A percentile compares a stretch with the other conserved stretches of the same genome.
Conservation (phyloP, 306 rosid species). For the Cucumis hystrix region DNA sequence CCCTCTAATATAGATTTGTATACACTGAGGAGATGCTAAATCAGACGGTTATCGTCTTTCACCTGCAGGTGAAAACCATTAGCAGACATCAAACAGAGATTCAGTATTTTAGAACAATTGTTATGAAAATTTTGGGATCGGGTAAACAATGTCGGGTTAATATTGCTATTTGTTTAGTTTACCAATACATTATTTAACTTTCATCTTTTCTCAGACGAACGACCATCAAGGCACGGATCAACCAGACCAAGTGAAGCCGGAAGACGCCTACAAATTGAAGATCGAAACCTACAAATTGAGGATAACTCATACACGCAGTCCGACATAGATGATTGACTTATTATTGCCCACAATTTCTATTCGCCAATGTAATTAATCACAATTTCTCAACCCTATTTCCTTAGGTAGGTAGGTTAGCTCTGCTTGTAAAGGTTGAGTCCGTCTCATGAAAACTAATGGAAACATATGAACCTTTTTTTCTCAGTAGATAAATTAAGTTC, state of each 20-base stretch:
- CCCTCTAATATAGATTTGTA: no score
- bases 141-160: slow-evolving; percentile 25
- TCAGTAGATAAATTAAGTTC: neutral
- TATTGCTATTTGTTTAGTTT: neutral
- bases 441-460: no score
- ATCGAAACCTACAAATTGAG: slow-evolving; percentile 27
- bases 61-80: slow-evolving; percentile 49
- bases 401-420: neutral
- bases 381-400: neutral
- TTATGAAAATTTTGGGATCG: slow-evolving; percentile 40
- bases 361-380: neutral
- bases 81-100: slow-evolving; percentile 48
- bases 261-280: slow-evolving; percentile 28
- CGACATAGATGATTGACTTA: slow-evolving; percentile 13
- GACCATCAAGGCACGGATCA: slow-evolving; percentile 14
- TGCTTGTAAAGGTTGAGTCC: neutral
- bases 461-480: neutral
- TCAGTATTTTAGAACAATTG: slow-evolving; percentile 29
- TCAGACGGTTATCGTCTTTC: neutral
- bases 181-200: neutral
- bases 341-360: neutral
- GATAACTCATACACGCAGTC: slow-evolving; percentile 26
- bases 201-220: slow-evolving; percentile 15
- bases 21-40: no score
- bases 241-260: slow-evolving; percentile 15